Percentiles rank a stretch among this genome's conserved stretches.
phyloP scores from a whole-genome alignment of 345 rosid species.

The Eucalyptus marginata region DNA sequence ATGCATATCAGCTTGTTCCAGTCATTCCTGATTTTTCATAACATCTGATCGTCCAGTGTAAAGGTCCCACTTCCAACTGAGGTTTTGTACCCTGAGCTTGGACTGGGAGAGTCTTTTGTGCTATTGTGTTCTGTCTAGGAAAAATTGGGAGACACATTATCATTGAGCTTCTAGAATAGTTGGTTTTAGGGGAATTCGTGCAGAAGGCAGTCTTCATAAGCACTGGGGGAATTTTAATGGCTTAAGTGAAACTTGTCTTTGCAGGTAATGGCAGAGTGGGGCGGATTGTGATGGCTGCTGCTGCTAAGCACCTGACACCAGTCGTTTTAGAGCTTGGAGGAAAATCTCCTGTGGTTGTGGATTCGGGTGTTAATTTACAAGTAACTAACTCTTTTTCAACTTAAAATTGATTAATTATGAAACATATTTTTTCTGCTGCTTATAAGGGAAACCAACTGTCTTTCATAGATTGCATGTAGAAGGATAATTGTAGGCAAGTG shows the following conservation, averaged over 20 bases:
- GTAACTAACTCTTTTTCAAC: conserved; percentile 12
- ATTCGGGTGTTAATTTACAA: conserved; percentile 53
- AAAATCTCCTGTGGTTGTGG: conserved; percentile 79
- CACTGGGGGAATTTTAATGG: not conserved
- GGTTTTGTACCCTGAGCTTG: not conserved
- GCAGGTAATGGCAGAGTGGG: conserved; percentile 71
- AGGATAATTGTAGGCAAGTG: conserved; percentile 87
- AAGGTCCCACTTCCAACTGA: not conserved
- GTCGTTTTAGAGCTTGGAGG: conserved; percentile 95
- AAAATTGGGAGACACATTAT: not conserved
- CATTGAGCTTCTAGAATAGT: not conserved
- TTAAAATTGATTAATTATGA: not conserved
- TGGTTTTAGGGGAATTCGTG: not conserved
- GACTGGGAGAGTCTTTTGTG: not conserved
- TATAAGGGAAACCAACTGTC: not conserved
- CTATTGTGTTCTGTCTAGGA: not conserved
- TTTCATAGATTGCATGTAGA: conserved; percentile 55
- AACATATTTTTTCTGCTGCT: not conserved
- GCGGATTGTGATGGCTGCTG: conserved; percentile 87
- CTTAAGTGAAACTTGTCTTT: not conserved
- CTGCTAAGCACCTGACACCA: conserved; percentile 94
- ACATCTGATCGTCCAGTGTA: not conserved
- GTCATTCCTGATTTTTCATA: not conserved
- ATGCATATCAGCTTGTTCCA: not conserved
- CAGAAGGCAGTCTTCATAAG: not conserved